phyloP scores from a whole-genome alignment of 1,284 basidiomycete species.

The Ceratobasidium sp. region DNA sequence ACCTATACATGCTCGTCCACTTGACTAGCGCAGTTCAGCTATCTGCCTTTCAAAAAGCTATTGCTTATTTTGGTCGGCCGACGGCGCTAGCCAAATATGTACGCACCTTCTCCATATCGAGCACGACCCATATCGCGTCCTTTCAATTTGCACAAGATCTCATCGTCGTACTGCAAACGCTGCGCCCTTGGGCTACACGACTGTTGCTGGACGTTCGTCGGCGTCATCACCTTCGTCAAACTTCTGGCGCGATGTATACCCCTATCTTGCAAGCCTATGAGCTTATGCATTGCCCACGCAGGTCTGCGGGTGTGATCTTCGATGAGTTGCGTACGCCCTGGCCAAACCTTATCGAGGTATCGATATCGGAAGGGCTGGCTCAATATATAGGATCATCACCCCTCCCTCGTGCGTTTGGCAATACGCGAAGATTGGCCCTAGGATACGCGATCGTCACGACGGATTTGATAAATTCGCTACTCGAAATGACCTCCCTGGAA shows the following conservation, averaged over 20 bases:
- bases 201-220: slow-evolving; percentile 36
- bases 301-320: background rate
- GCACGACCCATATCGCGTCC: slow-evolving; percentile 35
- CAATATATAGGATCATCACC: slow-evolving; percentile 31
- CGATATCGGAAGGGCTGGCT: slow-evolving; percentile 40
- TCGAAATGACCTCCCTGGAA: slow-evolving; percentile 19
- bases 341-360: slow-evolving; percentile 34
- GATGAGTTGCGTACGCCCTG: slow-evolving; percentile 14
- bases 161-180: slow-evolving; percentile 6
- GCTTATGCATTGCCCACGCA: too few relatives aligned
- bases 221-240: slow-evolving; percentile 28
- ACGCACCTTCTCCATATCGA: slow-evolving; percentile 37
- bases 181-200: background rate
- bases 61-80: slow-evolving; percentile 37
- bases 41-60: slow-evolving; percentile 28
- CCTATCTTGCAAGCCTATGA: too few relatives aligned
- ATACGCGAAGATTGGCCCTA: slow-evolving; percentile 23
- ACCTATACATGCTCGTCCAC: slow-evolving; percentile 35
- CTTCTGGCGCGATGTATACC: too few relatives aligned
- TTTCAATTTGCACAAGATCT: slow-evolving; percentile 34
- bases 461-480: slow-evolving; percentile 11
- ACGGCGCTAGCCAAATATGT: slow-evolving; percentile 38
- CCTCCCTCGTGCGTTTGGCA: slow-evolving; percentile 36
- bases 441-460: slow-evolving; percentile 29
- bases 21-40: slow-evolving; percentile 19